Percentiles rank a stretch among this genome's conserved stretches.
Conservation (phyloP, 129 eudicot species). For the Mikania micrantha region DNA sequence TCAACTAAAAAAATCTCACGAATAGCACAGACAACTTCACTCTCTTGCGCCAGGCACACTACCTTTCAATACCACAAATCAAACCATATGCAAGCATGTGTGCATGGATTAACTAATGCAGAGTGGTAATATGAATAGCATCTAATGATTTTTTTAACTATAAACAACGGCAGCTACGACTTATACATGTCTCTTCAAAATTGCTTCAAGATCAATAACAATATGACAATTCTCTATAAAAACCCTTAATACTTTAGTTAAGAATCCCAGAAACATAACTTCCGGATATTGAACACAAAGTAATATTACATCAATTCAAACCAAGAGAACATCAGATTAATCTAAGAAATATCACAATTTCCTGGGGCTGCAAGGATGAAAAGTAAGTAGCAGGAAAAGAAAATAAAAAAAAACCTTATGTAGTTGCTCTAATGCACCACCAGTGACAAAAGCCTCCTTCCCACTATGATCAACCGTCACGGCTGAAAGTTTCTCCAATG, state of each 20-base stretch:
- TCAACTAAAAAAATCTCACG: background rate
- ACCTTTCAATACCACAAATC: background rate
- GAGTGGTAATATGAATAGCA: background rate
- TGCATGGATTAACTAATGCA: background rate
- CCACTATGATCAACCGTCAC: conserved; percentile 88
- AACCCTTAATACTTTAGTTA: background rate
- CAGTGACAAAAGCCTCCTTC: conserved; percentile 84
- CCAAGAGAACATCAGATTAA: background rate
- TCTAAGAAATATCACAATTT: background rate
- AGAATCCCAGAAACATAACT: background rate
- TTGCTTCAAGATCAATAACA: background rate
- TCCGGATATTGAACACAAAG: background rate
- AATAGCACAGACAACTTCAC: background rate
- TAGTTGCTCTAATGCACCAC: conserved; percentile 84
- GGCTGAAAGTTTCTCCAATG: conserved; percentile 83
- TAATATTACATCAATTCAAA: background rate
- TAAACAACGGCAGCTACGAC: background rate
- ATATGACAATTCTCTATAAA: background rate
- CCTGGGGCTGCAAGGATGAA: background rate
- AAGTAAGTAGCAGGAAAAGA: background rate
- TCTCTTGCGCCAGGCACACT: background rate
- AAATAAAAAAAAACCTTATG: conserved; percentile 72
- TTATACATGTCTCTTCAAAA: background rate
- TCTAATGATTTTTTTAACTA: background rate
- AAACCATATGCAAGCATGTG: background rate